These are phyloP conservation scores for Barbatosphaeria neglecta DNA, from an alignment of 495 filamentous ascomycete genomes.

Conservation along the genomic window DNA sequence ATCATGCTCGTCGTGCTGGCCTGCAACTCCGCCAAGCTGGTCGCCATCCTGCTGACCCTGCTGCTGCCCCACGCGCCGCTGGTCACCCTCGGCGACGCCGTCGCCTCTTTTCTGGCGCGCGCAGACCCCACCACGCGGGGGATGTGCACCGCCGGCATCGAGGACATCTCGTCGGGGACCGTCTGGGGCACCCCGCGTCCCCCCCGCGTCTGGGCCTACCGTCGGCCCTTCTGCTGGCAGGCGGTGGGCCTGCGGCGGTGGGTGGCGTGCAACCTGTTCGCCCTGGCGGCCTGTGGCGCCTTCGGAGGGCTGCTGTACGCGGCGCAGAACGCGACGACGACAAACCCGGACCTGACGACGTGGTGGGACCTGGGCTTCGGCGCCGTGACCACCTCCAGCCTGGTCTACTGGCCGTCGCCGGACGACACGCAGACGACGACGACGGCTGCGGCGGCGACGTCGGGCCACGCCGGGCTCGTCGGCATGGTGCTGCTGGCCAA, in stretches of 20 bases:
- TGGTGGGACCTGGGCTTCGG: conserved; percentile 2
- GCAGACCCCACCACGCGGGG: conserved; percentile 27
- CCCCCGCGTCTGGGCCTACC: conserved; percentile 1
- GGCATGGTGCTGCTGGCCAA: conserved; percentile 24
- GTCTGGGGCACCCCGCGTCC: conserved; percentile 10
- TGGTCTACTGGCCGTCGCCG: background rate
- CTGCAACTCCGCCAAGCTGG: conserved; percentile 19
- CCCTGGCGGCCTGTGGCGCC: background rate
- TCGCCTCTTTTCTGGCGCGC: conserved; percentile 32
- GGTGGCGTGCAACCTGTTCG: background rate
- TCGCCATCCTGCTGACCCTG: conserved; percentile 13
- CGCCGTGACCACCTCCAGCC: background rate
- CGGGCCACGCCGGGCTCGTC: background rate
- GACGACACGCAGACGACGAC: no score
- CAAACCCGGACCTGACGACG: background rate
- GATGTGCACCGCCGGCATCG: conserved; percentile 1
- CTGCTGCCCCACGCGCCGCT: conserved; percentile 19
- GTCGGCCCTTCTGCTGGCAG: background rate
- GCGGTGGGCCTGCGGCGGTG: background rate
- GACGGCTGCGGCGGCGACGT: no score
- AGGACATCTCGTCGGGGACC: background rate
- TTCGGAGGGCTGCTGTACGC: background rate
- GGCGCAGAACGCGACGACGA: background rate
- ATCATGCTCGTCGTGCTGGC: conserved; percentile 29
- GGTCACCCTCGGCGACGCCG: conserved; percentile 41